A percentile compares a stretch with the other conserved stretches of the same genome.
Evolutionary conservation across 2,329 filamentous ascomycete genomes (phyloP).

Genomic region (Aureobasidium lini): DNA sequence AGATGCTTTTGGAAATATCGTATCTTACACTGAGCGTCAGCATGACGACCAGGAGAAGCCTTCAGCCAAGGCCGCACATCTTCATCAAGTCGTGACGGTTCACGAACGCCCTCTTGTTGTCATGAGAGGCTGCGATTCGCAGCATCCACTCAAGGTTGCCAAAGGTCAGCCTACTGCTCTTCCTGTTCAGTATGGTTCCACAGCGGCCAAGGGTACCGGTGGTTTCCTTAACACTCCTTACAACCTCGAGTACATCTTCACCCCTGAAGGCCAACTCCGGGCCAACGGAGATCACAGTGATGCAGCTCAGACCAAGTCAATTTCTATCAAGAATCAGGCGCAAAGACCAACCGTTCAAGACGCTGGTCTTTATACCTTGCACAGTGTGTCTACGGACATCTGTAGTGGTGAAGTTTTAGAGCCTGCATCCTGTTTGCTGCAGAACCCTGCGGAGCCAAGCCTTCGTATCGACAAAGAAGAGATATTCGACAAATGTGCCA

Average conservation of each 20-base stretch:
- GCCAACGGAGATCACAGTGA: slow-evolving; percentile 63
- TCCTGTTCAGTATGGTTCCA: slow-evolving; percentile 62
- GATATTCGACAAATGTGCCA: slow-evolving; percentile 90
- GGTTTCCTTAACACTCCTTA: slow-evolving; percentile 58
- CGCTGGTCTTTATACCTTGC: slow-evolving; percentile 80
- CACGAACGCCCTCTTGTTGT: slow-evolving; percentile 74
- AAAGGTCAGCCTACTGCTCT: slow-evolving; percentile 62
- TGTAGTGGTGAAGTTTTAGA: slow-evolving; percentile 87
- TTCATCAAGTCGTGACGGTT: slow-evolving; percentile 73
- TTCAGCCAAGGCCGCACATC: slow-evolving; percentile 40
- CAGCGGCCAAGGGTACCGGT: slow-evolving; percentile 39
- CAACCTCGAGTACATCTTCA: slow-evolving; percentile 74
- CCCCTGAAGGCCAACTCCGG: slow-evolving; percentile 60
- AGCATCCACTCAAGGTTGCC: slow-evolving; percentile 74
- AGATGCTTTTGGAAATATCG: slow-evolving; percentile 80
- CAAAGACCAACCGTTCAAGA: slow-evolving; percentile 63
- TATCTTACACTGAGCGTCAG: slow-evolving; percentile 64
- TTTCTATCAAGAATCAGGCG: slow-evolving; percentile 53
- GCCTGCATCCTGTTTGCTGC: slow-evolving; percentile 83
- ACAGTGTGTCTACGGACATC: slow-evolving; percentile 67
- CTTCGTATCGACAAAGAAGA: slow-evolving; percentile 67
- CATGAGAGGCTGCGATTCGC: slow-evolving; percentile 68
- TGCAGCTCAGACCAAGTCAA: slow-evolving; percentile 49
- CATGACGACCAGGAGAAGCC: slow-evolving; percentile 49
- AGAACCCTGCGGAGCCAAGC: slow-evolving; percentile 84